phyloP scores from a whole-genome alignment of 23 red algal species.

The Pyropia haitanensis region DNA sequence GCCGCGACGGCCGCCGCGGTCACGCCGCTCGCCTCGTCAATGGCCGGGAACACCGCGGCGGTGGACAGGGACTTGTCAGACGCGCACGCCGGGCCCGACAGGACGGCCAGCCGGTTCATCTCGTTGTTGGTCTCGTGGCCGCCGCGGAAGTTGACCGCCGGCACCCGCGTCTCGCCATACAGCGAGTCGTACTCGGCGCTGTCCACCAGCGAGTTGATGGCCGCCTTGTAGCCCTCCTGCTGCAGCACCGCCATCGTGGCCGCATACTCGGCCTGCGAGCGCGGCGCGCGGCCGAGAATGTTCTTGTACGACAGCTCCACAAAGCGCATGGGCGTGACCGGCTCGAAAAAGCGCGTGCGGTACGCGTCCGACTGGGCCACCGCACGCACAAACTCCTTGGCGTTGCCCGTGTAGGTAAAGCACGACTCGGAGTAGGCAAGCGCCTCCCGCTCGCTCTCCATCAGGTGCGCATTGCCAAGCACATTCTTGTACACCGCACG shows the following conservation, averaged over 20 bases:
- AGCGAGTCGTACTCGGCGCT: conserved; percentile 54
- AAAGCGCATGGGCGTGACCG: conserved; percentile 30
- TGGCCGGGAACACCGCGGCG: conserved; percentile 16
- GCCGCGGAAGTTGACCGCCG: conserved; percentile 60
- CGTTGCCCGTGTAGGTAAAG: conserved; percentile 30
- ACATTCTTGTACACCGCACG: conserved; percentile 30
- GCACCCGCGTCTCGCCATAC: conserved; percentile 46
- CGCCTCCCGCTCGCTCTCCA: conserved; percentile 38
- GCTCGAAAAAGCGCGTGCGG: conserved; percentile 46
- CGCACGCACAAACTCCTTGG: conserved; percentile 57
- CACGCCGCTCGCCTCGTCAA: conserved; percentile 20
- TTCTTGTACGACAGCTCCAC: conserved; percentile 53
- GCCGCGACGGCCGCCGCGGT: conserved; percentile 15
- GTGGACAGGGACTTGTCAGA: conserved; percentile 15
- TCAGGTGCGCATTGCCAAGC: conserved; percentile 45
- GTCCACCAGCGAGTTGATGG: conserved; percentile 66
- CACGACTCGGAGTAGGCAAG: conserved; percentile 39
- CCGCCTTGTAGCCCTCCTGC: conserved; percentile 47
- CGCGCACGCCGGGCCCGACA: conserved; percentile 15
- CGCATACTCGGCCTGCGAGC: conserved; percentile 37
- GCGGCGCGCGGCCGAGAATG: conserved; percentile 56
- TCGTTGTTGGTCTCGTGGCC: conserved; percentile 54
- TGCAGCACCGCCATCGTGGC: conserved; percentile 43
- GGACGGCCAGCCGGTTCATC: conserved; percentile 52
- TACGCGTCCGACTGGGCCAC: conserved; percentile 35